Evolutionary conservation across 2,329 filamentous ascomycete genomes (phyloP).

Genomic region (Taxawa tesnikishii): DNA sequence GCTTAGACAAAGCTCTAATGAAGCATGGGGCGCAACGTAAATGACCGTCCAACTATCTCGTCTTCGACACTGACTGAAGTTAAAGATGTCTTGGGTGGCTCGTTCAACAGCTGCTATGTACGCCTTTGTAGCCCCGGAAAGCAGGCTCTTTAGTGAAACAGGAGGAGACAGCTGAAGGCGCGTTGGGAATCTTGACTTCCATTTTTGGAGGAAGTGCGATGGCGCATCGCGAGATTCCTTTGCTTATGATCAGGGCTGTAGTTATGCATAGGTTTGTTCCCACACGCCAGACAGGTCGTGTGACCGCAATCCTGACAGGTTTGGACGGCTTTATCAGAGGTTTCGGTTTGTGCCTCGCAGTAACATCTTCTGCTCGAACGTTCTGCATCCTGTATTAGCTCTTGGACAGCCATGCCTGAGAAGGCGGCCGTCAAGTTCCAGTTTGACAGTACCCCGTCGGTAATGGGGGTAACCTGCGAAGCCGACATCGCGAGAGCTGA

Average conservation of each 20-base stretch:
- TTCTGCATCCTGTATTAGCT: too few relatives aligned
- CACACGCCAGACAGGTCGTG: slow-evolving; percentile 42
- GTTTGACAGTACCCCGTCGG: too few relatives aligned
- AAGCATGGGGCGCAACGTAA: slow-evolving; percentile 25
- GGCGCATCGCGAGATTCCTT: slow-evolving; percentile 28
- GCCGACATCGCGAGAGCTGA: too few relatives aligned
- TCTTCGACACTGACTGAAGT: slow-evolving; percentile 19
- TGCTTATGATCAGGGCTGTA: slow-evolving; percentile 19
- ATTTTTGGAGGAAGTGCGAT: slow-evolving; percentile 28
- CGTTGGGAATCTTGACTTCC: slow-evolving; percentile 32
- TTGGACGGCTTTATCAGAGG: slow-evolving; percentile 28
- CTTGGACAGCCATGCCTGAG: too few relatives aligned
- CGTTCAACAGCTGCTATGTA: slow-evolving; percentile 20
- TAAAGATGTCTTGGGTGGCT: slow-evolving; percentile 22
- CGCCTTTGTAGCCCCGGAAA: slow-evolving; percentile 3
- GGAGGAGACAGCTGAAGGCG: slow-evolving; percentile 19
- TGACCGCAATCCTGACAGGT: slow-evolving; percentile 41
- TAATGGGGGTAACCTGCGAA: too few relatives aligned
- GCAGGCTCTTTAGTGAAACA: too few relatives aligned
- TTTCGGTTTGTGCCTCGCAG: slow-evolving; percentile 40
- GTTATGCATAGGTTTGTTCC: slow-evolving; percentile 39
- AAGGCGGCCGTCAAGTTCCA: too few relatives aligned
- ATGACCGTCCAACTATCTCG: slow-evolving; percentile 26
- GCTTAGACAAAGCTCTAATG: slow-evolving; percentile 24
- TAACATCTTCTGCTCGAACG: too few relatives aligned